Percentiles rank a stretch among this genome's conserved stretches.
These are phyloP conservation scores for Eutrema yunnanense DNA, from an alignment of 345 rosid genomes.

Conservation along the genomic window DNA sequence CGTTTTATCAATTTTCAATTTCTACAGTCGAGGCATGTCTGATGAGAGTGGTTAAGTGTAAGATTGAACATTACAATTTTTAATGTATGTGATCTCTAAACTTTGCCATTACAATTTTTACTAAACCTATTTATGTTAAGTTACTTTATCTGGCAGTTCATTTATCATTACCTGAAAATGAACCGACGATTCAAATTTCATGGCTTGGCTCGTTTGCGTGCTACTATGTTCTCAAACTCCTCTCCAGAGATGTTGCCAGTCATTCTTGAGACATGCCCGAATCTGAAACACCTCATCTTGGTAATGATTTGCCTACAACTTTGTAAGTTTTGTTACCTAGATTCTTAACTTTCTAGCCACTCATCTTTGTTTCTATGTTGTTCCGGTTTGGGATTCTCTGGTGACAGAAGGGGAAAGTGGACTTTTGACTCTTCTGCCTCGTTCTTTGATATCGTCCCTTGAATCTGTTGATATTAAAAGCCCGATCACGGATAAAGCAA, in stretches of 20 bases:
- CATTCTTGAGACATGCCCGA: constrained; percentile 15
- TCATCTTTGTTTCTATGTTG: neutral
- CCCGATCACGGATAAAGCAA: neutral
- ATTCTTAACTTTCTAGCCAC: neutral
- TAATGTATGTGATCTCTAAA: neutral
- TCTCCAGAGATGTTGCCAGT: constrained; percentile 2
- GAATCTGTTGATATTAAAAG: neutral
- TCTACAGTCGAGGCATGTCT: neutral
- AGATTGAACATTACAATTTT: neutral
- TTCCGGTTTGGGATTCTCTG: neutral
- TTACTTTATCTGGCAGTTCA: neutral
- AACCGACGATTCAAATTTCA: neutral
- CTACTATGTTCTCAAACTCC: neutral
- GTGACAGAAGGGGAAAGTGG: neutral
- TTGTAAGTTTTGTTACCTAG: neutral
- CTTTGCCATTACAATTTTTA: neutral
- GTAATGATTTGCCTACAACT: neutral
- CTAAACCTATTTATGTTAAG: neutral
- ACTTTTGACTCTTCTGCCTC: neutral
- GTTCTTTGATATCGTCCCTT: constrained; percentile 6
- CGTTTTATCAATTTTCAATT: neutral
- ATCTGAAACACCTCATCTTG: constrained; percentile 20
- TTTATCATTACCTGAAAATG: neutral
- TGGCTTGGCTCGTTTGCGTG: neutral
- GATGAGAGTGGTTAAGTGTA: neutral